Evolutionary conservation across 768 basidiomycete species (phyloP).

Genomic region (Lanmaoa pseudosensibilis): DNA sequence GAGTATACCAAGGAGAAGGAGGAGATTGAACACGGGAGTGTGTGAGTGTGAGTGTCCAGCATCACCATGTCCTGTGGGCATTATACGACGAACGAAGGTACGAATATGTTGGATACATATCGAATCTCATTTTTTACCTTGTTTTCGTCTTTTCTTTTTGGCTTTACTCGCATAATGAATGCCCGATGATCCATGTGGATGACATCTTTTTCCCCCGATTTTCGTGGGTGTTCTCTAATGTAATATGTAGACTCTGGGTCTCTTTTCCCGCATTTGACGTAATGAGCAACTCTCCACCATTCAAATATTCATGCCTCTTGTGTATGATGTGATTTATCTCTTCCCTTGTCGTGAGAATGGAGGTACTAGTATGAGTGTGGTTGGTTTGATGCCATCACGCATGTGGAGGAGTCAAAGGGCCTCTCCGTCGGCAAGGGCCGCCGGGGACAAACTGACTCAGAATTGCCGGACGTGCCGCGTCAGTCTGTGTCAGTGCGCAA

Average conservation of each 20-base stretch:
- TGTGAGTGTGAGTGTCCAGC: not conserved
- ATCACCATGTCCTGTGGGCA: not conserved
- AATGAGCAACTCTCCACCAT: not conserved
- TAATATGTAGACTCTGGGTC: not conserved
- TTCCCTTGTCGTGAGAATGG: no score
- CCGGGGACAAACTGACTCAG: no score
- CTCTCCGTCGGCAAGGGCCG: no score
- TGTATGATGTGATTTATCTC: not conserved
- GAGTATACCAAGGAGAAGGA: slow-evolving; percentile 14
- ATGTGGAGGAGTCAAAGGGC: no score
- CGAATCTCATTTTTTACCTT: not conserved
- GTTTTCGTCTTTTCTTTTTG: not conserved
- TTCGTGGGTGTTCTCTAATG: not conserved
- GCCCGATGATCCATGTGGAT: not conserved
- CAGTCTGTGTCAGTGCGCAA: no score
- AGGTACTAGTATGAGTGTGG: no score
- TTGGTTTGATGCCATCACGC: no score
- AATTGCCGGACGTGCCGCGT: no score
- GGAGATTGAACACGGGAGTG: slow-evolving; percentile 1
- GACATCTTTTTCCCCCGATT: not conserved
- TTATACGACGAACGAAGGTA: not conserved
- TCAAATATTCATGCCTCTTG: not conserved
- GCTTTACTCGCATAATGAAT: not conserved
- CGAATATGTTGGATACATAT: not conserved
- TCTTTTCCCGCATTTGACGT: not conserved